These are phyloP conservation scores for Pythium apleroticum DNA, from an alignment of 352 stramenopile genomes.

Conservation along the genomic window DNA sequence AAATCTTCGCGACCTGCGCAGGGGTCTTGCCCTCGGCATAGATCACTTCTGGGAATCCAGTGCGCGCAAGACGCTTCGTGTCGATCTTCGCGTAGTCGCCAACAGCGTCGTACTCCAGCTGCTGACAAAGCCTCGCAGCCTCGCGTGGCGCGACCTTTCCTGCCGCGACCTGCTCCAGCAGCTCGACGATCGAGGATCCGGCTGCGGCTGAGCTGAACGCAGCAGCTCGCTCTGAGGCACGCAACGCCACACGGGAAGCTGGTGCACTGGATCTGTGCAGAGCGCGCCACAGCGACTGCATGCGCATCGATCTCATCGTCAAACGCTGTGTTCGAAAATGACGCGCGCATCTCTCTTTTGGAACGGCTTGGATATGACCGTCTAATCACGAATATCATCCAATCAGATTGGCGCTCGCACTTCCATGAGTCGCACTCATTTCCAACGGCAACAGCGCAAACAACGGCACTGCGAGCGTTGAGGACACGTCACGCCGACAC, in stretches of 20 bases:
- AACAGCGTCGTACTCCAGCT: conserved; percentile 53
- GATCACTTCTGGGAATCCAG: conserved; percentile 94
- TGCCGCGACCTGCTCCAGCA: conserved; percentile 59
- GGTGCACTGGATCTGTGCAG: neutral
- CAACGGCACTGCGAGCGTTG: neutral
- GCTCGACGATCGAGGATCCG: conserved; percentile 34
- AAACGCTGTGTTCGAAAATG: neutral
- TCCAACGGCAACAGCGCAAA: neutral
- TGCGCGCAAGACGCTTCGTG: conserved; percentile 81
- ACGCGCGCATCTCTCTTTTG: neutral
- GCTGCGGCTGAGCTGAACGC: conserved; percentile 19
- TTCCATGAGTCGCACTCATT: neutral
- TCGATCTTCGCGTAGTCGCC: conserved; percentile 86
- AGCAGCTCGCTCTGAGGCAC: neutral
- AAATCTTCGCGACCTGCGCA: conserved; percentile 87
- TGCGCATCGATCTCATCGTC: neutral
- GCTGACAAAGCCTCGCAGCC: conserved; percentile 30
- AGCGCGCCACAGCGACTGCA: neutral
- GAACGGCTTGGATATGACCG: neutral
- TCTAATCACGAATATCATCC: neutral
- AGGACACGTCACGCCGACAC: neutral
- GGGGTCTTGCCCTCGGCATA: conserved; percentile 94
- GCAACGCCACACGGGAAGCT: neutral
- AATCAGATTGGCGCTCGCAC: too few species aligned
- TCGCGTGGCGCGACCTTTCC: conserved; percentile 41